Evolutionary conservation across 306 rosid species (phyloP), one percentile per base, ranked within the genome.

Genomic region (Quercus robur): DNA sequence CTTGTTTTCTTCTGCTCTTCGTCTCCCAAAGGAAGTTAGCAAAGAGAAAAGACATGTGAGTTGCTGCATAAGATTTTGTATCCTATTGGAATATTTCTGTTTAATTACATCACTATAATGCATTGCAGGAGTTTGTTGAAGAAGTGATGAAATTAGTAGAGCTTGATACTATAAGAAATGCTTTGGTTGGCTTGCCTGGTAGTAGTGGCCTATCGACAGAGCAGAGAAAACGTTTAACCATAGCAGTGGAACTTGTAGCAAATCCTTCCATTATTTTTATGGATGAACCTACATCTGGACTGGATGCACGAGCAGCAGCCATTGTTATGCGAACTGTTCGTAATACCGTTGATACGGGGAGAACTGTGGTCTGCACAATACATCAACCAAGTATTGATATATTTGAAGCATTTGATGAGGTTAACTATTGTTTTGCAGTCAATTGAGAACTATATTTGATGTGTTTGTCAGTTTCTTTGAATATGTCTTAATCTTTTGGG

Each of bases 201-300:
- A 89, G 83, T 83, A 84, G 90, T 81, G 97, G 98, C 73, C 86
- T 94, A 81, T 94, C 98, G 63, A 94, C 97, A 33, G 98, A 92
- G 83, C 98, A 92, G 84, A 90, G 98, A 61, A 94, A 94, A 70
- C 91, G 98, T 61, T 82, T 94, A 74, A 94, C 98, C 38, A 92
- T 94, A 49, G 95, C 98, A 59, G 98, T 91, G 78, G 98, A 94
- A 86, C 95, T 94, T 55, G 98, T 94, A 56, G 97, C 98, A 81
- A 94, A 94, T 83, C 98, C 98, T 82, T 94, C 97, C 14, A 94
- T 94, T 69, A 91, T 94, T 80, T 94, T 94, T 44, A 94, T 94
- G 98, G 98, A 94, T 74, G 98, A 94, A 81, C 98, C 97, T 72
- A 94, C 98, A 31, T 92, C 98, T 73, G 98, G 98, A 79, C 92